phyloP scores from a whole-genome alignment of 2,329 filamentous ascomycete species.

The Aspergillus carbonarius region DNA sequence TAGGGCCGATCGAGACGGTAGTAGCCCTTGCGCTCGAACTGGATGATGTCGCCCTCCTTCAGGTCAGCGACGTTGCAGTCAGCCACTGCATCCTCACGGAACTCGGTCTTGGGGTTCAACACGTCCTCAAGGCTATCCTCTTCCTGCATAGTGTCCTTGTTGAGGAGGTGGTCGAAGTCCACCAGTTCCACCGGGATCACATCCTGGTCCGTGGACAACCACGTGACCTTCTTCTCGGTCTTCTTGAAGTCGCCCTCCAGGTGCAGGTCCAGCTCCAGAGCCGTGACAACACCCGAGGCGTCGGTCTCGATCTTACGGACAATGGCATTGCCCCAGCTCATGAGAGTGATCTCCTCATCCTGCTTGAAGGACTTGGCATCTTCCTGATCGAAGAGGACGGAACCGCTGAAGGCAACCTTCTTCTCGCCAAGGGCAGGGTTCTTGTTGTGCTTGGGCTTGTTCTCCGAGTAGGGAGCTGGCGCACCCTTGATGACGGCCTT shows the following conservation, averaged over 20 bases:
- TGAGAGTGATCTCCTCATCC: conserved; percentile 89
- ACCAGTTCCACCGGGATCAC: conserved; percentile 81
- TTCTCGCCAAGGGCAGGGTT: conserved; percentile 82
- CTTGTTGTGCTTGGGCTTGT: conserved; percentile 87
- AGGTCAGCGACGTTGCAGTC: conserved; percentile 77
- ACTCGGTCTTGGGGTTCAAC: conserved; percentile 73
- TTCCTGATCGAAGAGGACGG: conserved; percentile 79
- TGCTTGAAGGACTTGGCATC: conserved; percentile 79
- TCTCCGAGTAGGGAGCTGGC: conserved; percentile 63
- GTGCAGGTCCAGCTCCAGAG: conserved; percentile 80
- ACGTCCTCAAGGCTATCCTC: conserved; percentile 84
- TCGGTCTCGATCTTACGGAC: conserved; percentile 52
- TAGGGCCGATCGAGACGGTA: conserved; percentile 75
- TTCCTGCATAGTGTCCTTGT: conserved; percentile 89
- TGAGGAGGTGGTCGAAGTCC: conserved; percentile 93
- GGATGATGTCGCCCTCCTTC: conserved; percentile 87
- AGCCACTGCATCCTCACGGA: conserved; percentile 70
- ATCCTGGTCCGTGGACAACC: conserved; percentile 76
- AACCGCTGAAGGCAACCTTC: conserved; percentile 74
- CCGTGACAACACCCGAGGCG: conserved; percentile 60
- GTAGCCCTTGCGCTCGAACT: conserved; percentile 91
- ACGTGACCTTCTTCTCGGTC: conserved; percentile 95
- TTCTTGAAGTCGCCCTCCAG: conserved; percentile 90
- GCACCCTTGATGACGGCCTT: conserved; percentile 67
- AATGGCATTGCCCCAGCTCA: conserved; percentile 79